Percentiles rank a stretch among this genome's conserved stretches.
Conservation (phyloP, 2,329 filamentous ascomycete species). For the Colletotrichum siamense region DNA sequence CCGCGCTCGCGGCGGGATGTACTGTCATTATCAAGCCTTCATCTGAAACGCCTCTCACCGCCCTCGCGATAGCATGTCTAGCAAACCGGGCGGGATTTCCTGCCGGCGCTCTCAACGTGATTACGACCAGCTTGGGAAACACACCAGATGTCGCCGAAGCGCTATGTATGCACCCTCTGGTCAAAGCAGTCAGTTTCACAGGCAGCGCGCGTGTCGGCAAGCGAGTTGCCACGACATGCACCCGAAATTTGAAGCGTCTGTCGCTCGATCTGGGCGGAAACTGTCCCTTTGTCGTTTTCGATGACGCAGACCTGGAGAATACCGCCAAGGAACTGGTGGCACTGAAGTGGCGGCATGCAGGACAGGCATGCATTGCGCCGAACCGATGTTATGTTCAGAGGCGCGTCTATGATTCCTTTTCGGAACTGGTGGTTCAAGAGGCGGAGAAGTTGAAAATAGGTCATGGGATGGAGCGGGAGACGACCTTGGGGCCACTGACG, state of each 20-base stretch:
- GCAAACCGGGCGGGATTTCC: slow-evolving; percentile 77
- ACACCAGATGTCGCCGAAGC: slow-evolving; percentile 60
- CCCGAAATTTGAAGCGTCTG: slow-evolving; percentile 69
- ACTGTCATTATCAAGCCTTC: slow-evolving; percentile 63
- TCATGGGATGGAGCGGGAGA: slow-evolving; percentile 28
- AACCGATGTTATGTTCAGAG: slow-evolving; percentile 64
- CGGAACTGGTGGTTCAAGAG: slow-evolving; percentile 47
- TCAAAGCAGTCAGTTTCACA: slow-evolving; percentile 80
- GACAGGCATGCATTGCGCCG: slow-evolving; percentile 66
- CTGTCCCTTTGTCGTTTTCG: slow-evolving; percentile 68
- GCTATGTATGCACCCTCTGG: slow-evolving; percentile 69
- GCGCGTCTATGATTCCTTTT: slow-evolving; percentile 58
- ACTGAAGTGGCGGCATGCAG: slow-evolving; percentile 61
- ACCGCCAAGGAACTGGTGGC: slow-evolving; percentile 60
- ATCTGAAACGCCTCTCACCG: slow-evolving; percentile 27
- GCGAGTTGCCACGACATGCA: slow-evolving; percentile 67
- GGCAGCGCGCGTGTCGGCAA: slow-evolving; percentile 75
- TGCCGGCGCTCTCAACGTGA: slow-evolving; percentile 75
- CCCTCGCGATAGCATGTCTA: slow-evolving; percentile 61
- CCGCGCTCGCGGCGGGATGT: slow-evolving; percentile 74
- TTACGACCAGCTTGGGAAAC: slow-evolving; percentile 72
- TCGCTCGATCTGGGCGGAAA: slow-evolving; percentile 74
- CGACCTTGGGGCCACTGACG: slow-evolving; percentile 40
- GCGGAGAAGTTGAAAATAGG: slow-evolving; percentile 24
- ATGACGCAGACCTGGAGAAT: slow-evolving; percentile 68